These are phyloP conservation scores for Cryphonectria japonica DNA, from an alignment of 2,329 filamentous ascomycete species.

Conservation along the genomic window DNA sequence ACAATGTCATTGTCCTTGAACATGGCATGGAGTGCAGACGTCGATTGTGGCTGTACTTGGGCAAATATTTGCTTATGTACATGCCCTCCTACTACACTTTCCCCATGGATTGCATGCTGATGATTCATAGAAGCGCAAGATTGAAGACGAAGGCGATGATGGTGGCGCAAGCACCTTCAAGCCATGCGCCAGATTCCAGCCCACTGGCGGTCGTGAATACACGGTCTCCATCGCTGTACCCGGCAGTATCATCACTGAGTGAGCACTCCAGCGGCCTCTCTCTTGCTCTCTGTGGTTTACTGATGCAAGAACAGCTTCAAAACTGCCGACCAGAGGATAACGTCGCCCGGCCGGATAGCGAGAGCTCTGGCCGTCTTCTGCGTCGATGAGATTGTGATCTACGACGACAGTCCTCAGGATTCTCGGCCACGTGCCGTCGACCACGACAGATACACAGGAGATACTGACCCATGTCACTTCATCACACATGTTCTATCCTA, in stretches of 20 bases:
- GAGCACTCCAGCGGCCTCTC: slow-evolving; percentile 34
- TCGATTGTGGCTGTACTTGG: background rate
- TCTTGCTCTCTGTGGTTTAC: background rate
- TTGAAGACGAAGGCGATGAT: slow-evolving; percentile 40
- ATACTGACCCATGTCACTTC: slow-evolving; percentile 78
- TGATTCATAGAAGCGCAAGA: slow-evolving; percentile 56
- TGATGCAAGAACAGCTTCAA: slow-evolving; percentile 56
- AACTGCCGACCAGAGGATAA: slow-evolving; percentile 75
- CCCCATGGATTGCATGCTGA: slow-evolving; percentile 23
- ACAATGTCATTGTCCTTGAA: background rate
- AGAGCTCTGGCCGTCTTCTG: slow-evolving; percentile 82
- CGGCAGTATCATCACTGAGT: slow-evolving; percentile 78
- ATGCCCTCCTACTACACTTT: background rate
- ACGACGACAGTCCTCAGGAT: slow-evolving; percentile 66
- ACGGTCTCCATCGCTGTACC: slow-evolving; percentile 80
- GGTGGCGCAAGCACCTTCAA: slow-evolving; percentile 61
- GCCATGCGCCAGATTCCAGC: slow-evolving; percentile 70
- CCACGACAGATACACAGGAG: slow-evolving; percentile 65
- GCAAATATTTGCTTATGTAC: background rate
- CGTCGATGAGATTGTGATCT: slow-evolving; percentile 83
- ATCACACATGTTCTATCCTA: slow-evolving; percentile 78
- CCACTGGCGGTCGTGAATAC: slow-evolving; percentile 66
- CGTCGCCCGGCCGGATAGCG: slow-evolving; percentile 74
- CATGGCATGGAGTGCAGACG: background rate
- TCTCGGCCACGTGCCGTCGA: slow-evolving; percentile 53